Base-by-base conservation (phyloP, 1,284 basidiomycete species). In the Chalciporus sp. region DNA sequence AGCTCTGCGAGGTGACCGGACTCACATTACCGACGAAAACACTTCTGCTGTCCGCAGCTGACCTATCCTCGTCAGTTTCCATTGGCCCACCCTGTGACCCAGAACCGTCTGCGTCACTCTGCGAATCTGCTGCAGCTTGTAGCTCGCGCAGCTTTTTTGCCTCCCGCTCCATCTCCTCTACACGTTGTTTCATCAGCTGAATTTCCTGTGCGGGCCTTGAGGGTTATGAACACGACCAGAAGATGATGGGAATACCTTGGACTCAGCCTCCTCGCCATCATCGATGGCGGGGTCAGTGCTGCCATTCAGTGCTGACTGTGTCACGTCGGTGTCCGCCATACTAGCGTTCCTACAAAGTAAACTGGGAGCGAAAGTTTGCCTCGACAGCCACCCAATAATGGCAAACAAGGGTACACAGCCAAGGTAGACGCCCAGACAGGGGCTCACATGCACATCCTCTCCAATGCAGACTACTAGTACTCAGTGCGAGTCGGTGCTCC, bases 1-100 rank as follows among this genome's bases (percentile, higher is more conserved):
- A 46, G 9, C 47, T 10, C 43, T 49, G 55, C 52, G 20, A 49
- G 29, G 51, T 14, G 51, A 45, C 51, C 49, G 52, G 9, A 82
- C 93, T 69, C 70, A 98, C 96, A 74, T 99, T 99, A 44, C 97
- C 97, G 61, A 99, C 91, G 72, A 95, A 98, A 50, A 99, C 76
- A 77, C 95, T 98, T 69, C 95, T 81, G 57, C 78, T 74, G 73
- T 99, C 97, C 16, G 95, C 86, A 41, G 83, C 78, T 40, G 87
- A 80, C 72, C 81, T 86, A 31, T 90, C 86, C 61, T 91, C 89
- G 68, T 93, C 90, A 3, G 83, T 85, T 59, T 88, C 88, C 81
- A 85, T 86, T 53, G 80, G 74, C 56, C 70, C 72, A 35, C 73
- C 72, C 56, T 65, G 69, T 51, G 75, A 70, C 50, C 76, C 74